Conservation (phyloP, 2,329 filamentous ascomycete species). For the Diaporthe eres region DNA sequence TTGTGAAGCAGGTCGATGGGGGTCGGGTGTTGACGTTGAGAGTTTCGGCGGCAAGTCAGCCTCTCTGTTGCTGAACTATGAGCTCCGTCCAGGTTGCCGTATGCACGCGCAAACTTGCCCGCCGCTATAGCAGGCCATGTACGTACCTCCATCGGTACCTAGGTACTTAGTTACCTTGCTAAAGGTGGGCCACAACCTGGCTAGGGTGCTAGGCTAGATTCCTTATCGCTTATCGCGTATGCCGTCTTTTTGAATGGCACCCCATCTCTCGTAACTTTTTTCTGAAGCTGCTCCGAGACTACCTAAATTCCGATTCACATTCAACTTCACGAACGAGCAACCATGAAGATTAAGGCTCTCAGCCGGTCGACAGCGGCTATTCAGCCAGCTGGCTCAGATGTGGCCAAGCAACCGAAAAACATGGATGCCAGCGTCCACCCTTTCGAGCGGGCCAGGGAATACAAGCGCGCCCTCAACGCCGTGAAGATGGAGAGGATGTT, state of each 20-base stretch:
- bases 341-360: conserved; percentile 50
- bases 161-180: not conserved
- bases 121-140: conserved; percentile 9
- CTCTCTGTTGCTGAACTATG: conserved; percentile 17
- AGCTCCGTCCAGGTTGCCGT: conserved; percentile 37
- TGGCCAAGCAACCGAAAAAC: conserved; percentile 48
- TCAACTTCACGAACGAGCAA: not conserved
- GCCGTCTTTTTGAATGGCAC: not conserved
- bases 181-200: not conserved
- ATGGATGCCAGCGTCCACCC: conserved; percentile 86
- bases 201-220: not conserved
- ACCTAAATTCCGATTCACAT: not conserved
- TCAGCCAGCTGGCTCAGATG: conserved; percentile 50
- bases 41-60: conserved; percentile 19
- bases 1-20: conserved; percentile 19
- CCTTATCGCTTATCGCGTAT: conserved; percentile 29
- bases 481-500: conserved; percentile 97
- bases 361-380: conserved; percentile 49
- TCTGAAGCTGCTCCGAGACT: not conserved
- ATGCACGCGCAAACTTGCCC: conserved; percentile 37
- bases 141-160: conserved; percentile 8
- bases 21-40: conserved; percentile 25
- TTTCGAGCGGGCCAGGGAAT: conserved; percentile 91
- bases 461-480: conserved; percentile 78
- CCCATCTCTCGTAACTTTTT: conserved; percentile 21